Evolutionary conservation across 1,284 basidiomycete species (phyloP).

Genomic region (Cryptococcus sp.): DNA sequence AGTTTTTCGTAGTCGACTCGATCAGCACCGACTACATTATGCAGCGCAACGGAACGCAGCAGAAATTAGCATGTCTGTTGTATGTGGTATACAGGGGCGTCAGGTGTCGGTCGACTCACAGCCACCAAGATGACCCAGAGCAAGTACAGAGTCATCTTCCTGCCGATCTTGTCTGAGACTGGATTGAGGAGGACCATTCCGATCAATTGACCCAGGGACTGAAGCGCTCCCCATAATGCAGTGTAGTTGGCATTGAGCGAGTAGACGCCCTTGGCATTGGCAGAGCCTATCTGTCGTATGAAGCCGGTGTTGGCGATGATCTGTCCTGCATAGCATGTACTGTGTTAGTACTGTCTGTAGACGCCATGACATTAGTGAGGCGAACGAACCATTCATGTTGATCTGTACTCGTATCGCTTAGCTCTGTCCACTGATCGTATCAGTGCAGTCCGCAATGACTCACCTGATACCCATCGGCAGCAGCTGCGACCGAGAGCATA

Average conservation of each 20-base stretch:
- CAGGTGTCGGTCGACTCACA: constrained; percentile 9
- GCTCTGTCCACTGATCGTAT: neutral
- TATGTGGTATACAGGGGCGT: constrained; percentile 7
- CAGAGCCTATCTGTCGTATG: constrained; percentile 9
- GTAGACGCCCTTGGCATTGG: constrained; percentile 6
- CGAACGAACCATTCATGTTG: constrained; percentile 4
- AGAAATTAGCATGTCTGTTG: neutral
- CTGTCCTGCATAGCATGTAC: neutral
- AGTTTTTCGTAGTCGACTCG: constrained; percentile 15
- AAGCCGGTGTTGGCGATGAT: constrained; percentile 28
- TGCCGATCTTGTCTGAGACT: constrained; percentile 19
- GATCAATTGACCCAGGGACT: constrained; percentile 22
- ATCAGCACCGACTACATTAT: constrained; percentile 8
- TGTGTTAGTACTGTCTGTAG: neutral
- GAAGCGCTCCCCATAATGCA: constrained; percentile 17
- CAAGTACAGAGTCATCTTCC: constrained; percentile 16
- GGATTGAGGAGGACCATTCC: constrained; percentile 20
- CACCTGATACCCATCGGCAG: constrained; percentile 22
- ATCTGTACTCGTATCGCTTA: neutral
- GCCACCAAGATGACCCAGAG: constrained; percentile 18
- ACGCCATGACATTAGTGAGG: too few relatives aligned
- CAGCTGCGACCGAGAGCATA: constrained; percentile 18
- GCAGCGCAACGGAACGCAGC: neutral
- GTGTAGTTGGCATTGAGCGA: constrained; percentile 7
- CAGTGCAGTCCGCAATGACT: neutral